Evolutionary conservation across 768 basidiomycete species (phyloP).

Genomic region (Leccinellum albellum): DNA sequence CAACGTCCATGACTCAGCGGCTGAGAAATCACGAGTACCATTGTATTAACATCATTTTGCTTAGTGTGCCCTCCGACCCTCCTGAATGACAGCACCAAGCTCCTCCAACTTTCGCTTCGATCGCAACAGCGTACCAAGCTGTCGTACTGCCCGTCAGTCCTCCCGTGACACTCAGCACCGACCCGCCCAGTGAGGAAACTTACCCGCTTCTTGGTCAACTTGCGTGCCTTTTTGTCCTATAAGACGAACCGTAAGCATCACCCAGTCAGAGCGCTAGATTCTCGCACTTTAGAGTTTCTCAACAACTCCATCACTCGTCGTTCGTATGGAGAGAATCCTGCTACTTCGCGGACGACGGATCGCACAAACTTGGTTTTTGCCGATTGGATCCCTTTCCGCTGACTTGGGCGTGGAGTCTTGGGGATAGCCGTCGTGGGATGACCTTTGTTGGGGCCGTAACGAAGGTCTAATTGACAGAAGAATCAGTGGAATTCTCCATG

Average conservation of each 20-base stretch:
- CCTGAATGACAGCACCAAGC: slow-evolving; percentile 85
- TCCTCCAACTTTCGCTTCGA: slow-evolving; percentile 99
- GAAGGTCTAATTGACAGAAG: slow-evolving; percentile 56
- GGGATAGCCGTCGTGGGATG: slow-evolving; percentile 83
- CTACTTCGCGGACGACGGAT: slow-evolving; percentile 92
- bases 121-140: slow-evolving; percentile 97
- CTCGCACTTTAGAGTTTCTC: slow-evolving; percentile 87
- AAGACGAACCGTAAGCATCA: neutral
- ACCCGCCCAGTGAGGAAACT: slow-evolving; percentile 29
- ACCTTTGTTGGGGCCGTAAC: slow-evolving; percentile 83
- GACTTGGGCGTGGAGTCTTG: slow-evolving; percentile 71
- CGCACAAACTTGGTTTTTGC: slow-evolving; percentile 93
- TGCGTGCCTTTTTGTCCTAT: slow-evolving; percentile 98
- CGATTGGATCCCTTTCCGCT: slow-evolving; percentile 90
- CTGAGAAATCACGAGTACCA: neutral
- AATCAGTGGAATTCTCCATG: slow-evolving; percentile 2
- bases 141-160: neutral
- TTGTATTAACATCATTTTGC: neutral
- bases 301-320: slow-evolving; percentile 96
- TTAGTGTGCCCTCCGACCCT: slow-evolving; percentile 76
- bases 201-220: slow-evolving; percentile 99
- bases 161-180: fast-evolving
- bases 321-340: slow-evolving; percentile 97
- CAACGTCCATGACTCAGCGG: slow-evolving; percentile 12
- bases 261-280: neutral